Evolutionary conservation across 306 rosid genomes (phyloP).

Genomic region (Begonia fuchsioides): DNA sequence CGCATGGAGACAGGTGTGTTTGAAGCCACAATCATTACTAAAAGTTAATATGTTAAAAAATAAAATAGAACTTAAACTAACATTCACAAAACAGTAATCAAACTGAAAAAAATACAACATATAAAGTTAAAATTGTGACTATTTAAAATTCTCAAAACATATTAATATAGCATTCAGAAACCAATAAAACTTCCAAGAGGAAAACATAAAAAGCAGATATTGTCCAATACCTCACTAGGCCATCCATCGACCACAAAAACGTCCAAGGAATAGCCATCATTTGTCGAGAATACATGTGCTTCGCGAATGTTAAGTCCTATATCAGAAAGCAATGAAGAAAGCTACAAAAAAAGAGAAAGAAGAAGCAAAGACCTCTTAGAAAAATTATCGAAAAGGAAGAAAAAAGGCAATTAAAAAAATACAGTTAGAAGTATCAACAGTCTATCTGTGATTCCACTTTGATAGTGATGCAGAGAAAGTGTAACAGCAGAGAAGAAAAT

Average conservation of each 20-base stretch:
- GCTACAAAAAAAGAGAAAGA: constrained; percentile 28
- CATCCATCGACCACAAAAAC: constrained; percentile 66
- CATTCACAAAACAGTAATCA: too few species aligned
- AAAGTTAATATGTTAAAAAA: too few species aligned
- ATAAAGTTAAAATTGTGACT: too few species aligned
- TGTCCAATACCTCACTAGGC: constrained; percentile 34
- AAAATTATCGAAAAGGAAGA: neutral
- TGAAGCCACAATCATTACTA: too few species aligned
- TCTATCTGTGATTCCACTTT: too few species aligned
- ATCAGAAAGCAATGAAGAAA: constrained; percentile 48
- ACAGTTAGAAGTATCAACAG: neutral
- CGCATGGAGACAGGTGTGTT: neutral
- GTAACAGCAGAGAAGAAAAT: too few species aligned
- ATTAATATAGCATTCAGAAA: neutral
- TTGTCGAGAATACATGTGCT: constrained; percentile 56
- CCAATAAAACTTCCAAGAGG: constrained; percentile 2
- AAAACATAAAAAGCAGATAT: constrained; percentile 1
- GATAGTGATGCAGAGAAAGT: too few species aligned
- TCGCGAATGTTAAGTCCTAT: constrained; percentile 56
- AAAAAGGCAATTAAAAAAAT: too few species aligned
- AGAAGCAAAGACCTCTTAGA: constrained; percentile 10
- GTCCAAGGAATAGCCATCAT: constrained; percentile 42
- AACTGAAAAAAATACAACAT: too few species aligned
- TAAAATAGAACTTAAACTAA: too few species aligned
- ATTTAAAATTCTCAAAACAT: too few species aligned